Evolutionary conservation across 1,284 basidiomycete species (phyloP).

Genomic region (Trichosporon sp.): DNA sequence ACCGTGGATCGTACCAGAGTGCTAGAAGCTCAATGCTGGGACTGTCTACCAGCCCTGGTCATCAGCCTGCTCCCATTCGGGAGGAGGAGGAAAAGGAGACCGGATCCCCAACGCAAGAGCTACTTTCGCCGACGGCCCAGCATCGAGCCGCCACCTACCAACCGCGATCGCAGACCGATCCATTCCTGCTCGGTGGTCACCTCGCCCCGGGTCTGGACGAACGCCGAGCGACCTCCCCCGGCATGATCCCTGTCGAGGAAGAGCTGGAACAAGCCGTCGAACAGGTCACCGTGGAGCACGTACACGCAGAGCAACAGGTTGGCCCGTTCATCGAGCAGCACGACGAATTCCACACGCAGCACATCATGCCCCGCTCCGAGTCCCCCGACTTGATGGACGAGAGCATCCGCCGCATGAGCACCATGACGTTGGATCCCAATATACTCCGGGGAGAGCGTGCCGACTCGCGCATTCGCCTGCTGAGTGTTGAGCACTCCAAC

Average conservation of each 20-base stretch:
- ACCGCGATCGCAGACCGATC: conserved; percentile 34
- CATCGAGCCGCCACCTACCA: conserved; percentile 18
- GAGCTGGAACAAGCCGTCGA: conserved; percentile 24
- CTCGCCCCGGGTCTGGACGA: conserved; percentile 2
- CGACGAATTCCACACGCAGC: conserved; percentile 13
- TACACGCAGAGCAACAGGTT: conserved; percentile 28
- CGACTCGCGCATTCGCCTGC: conserved; percentile 21
- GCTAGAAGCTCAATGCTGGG: conserved; percentile 13
- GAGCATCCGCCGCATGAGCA: conserved; percentile 25
- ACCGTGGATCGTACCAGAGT: conserved; percentile 11
- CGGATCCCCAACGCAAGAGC: conserved; percentile 22
- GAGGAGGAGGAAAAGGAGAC: conserved; percentile 35
- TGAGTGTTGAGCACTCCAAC: conserved; percentile 22
- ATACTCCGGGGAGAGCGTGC: conserved; percentile 33
- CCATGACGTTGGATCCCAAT: conserved; percentile 44
- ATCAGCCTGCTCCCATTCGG: conserved; percentile 35
- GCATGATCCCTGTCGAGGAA: conserved; percentile 15
- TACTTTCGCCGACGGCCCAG: conserved; percentile 24
- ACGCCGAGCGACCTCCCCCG: not conserved
- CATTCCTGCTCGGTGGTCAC: conserved; percentile 19
- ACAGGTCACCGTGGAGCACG: conserved; percentile 29
- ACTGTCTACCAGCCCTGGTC: conserved; percentile 1
- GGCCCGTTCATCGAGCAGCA: conserved; percentile 17
- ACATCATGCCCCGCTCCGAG: conserved; percentile 28
- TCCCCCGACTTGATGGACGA: conserved; percentile 33